phyloP scores from a whole-genome alignment of 2,329 filamentous ascomycete species.

The Monosporascus sp. region DNA sequence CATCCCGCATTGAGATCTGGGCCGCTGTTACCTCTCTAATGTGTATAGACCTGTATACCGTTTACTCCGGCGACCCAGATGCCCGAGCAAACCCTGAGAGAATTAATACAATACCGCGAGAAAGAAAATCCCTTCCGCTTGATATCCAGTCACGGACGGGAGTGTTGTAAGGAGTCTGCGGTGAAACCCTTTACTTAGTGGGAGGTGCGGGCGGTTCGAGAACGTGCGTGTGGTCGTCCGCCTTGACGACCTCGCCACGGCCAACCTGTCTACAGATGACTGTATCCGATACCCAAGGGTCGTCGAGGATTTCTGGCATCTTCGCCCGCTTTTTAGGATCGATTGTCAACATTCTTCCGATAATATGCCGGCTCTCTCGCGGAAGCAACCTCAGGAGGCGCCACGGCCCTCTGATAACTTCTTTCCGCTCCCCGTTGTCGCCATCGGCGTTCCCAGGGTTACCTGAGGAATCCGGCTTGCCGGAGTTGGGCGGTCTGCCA shows the following conservation, averaged over 20 bases:
- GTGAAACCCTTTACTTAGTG: slow-evolving; percentile 20
- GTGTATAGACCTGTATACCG: background rate
- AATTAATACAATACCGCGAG: too few species aligned
- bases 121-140: too few species aligned
- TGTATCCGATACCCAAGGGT: slow-evolving; percentile 85
- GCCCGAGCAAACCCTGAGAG: background rate
- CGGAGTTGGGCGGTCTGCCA: slow-evolving; percentile 20
- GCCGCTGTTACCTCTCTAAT: background rate
- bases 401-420: slow-evolving; percentile 89
- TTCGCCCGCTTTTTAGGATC: slow-evolving; percentile 77
- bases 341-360: slow-evolving; percentile 87
- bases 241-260: slow-evolving; percentile 62
- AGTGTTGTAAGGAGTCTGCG: too few species aligned
- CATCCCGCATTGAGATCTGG: background rate
- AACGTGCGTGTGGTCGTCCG: slow-evolving; percentile 75
- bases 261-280: slow-evolving; percentile 77
- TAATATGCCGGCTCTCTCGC: slow-evolving; percentile 81
- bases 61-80: background rate
- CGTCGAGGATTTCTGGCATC: slow-evolving; percentile 78
- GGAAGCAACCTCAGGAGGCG: slow-evolving; percentile 81
- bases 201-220: slow-evolving; percentile 64
- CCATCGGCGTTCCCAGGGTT: slow-evolving; percentile 26
- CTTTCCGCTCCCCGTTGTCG: slow-evolving; percentile 50
- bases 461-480: slow-evolving; percentile 13
- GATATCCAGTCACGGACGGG: too few species aligned